phyloP scores from a whole-genome alignment of 768 basidiomycete genomes.

The Pleurotus tuoliensis region DNA sequence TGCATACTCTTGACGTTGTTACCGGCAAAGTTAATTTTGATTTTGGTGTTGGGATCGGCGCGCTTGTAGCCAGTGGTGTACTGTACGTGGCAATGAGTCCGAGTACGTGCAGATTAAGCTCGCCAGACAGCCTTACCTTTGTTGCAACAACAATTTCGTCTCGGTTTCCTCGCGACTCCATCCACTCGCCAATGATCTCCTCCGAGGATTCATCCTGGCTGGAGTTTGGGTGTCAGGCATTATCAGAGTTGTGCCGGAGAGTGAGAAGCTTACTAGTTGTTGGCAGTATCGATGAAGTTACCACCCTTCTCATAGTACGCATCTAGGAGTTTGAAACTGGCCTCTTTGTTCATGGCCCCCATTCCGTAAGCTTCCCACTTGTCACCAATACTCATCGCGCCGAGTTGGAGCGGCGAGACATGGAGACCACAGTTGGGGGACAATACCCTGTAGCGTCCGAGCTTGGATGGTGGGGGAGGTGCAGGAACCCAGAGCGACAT shows the following conservation, averaged over 20 bases:
- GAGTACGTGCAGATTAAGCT: neutral
- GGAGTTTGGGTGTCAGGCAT: neutral
- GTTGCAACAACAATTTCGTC: conserved; percentile 34
- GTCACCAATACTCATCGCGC: conserved; percentile 46
- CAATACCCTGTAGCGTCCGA: conserved; percentile 37
- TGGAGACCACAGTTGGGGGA: conserved; percentile 37
- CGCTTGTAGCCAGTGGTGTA: conserved; percentile 27
- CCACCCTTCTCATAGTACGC: conserved; percentile 35
- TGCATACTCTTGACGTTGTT: conserved; percentile 44
- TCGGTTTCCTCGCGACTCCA: conserved; percentile 29
- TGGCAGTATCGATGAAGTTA: conserved; percentile 40
- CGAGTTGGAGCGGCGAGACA: conserved; percentile 46
- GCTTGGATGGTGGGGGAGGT: conserved; percentile 25
- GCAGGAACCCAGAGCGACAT: conserved; percentile 11
- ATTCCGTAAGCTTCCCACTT: conserved; percentile 28
- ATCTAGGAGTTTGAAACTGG: conserved; percentile 38
- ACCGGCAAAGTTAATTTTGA: conserved; percentile 40
- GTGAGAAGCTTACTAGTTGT: conserved; percentile 26
- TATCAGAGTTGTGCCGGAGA: neutral
- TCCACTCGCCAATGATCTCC: conserved; percentile 40
- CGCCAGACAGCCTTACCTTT: conserved; percentile 17
- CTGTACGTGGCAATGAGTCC: conserved; percentile 11
- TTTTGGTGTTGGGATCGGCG: conserved; percentile 17
- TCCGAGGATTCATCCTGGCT: conserved; percentile 35
- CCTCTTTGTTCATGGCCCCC: conserved; percentile 33